phyloP scores from a whole-genome alignment of 1,284 basidiomycete genomes.

The Termitomyces sp. region DNA sequence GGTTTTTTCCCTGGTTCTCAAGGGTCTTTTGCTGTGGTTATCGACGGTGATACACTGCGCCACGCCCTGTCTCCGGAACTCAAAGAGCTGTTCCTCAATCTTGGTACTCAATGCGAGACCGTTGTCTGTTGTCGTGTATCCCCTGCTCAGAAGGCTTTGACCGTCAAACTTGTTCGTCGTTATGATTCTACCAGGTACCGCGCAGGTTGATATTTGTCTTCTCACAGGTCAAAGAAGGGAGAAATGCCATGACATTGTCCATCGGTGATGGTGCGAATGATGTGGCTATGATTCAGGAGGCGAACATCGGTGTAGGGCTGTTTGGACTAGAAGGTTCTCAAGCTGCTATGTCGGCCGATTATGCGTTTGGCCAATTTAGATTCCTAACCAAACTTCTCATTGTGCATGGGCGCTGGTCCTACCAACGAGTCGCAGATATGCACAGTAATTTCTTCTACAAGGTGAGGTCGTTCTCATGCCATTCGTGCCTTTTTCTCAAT shows the following conservation, averaged over 20 bases:
- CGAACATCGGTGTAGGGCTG: constrained; percentile 93
- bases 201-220: constrained; percentile 3
- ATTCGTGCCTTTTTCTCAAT: constrained; percentile 1
- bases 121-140: constrained; percentile 97
- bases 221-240: constrained; percentile 84
- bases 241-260: constrained; percentile 92
- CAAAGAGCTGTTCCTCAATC: constrained; percentile 83
- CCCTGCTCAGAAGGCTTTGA: constrained; percentile 93
- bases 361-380: constrained; percentile 96
- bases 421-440: constrained; percentile 95
- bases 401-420: constrained; percentile 96
- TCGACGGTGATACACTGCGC: constrained; percentile 90
- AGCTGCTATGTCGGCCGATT: constrained; percentile 98
- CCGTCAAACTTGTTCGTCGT: constrained; percentile 74
- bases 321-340: constrained; percentile 95
- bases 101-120: constrained; percentile 94
- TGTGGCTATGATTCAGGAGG: constrained; percentile 98
- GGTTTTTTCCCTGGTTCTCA: constrained; percentile 66
- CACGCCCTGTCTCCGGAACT: constrained; percentile 77
- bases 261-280: constrained; percentile 98
- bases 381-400: constrained; percentile 90
- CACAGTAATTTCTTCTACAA: constrained; percentile 99
- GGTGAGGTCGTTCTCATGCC: constrained; percentile 33
- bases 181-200: constrained; percentile 1
- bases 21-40: constrained; percentile 87